Evolutionary conservation across 2,329 filamentous ascomycete species (phyloP).

Genomic region (Colletotrichum sp.): DNA sequence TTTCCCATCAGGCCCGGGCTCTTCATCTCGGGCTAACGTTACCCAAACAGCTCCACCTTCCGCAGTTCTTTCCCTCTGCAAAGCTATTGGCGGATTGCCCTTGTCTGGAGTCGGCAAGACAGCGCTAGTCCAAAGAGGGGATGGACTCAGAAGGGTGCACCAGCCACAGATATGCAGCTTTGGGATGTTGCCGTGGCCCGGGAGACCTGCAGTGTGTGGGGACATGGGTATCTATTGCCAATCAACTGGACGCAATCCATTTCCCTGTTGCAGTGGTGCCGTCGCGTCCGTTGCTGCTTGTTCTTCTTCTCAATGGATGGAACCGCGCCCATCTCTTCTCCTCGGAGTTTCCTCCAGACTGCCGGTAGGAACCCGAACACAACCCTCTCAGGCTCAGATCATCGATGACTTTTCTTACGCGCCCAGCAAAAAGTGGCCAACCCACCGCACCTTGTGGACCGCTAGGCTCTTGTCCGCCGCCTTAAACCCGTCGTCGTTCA

Average conservation of each 20-base stretch:
- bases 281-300: neutral
- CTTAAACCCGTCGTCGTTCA: neutral
- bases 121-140: neutral
- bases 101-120: neutral
- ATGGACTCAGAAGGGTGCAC: neutral
- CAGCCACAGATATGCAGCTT: conserved; percentile 14
- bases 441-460: neutral
- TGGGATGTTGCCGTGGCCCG: conserved; percentile 6
- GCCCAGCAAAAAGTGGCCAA: neutral
- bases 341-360: neutral
- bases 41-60: conserved; percentile 12
- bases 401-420: neutral
- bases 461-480: neutral
- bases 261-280: neutral
- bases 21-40: conserved; percentile 10
- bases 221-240: conserved; percentile 11
- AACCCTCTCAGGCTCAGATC: neutral
- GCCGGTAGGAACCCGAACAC: neutral
- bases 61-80: neutral
- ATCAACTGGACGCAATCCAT: conserved; percentile 15
- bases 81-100: neutral
- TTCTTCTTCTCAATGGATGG: neutral
- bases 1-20: neutral
- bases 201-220: conserved; percentile 10
- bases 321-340: neutral